Conservation (phyloP, 2,329 filamentous ascomycete species). For the Xylariaceae sp. region DNA sequence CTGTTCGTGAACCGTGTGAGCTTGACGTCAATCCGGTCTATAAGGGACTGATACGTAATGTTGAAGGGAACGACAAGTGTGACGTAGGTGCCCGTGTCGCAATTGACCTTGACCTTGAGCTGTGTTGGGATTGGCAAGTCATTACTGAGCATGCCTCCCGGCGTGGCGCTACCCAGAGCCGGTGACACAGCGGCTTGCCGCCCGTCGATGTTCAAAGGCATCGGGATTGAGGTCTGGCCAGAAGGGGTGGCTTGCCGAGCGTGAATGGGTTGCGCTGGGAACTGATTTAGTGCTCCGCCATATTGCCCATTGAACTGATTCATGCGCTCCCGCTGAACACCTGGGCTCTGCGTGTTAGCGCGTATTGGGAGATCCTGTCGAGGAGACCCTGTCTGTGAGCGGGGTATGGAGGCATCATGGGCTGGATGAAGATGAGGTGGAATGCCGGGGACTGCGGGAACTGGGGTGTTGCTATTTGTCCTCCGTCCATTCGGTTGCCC, state of each 20-base stretch:
- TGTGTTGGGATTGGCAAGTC: slow-evolving; percentile 65
- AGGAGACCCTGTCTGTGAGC: slow-evolving; percentile 81
- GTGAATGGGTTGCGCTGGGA: slow-evolving; percentile 54
- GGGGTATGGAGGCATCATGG: slow-evolving; percentile 63
- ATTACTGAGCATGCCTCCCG: slow-evolving; percentile 39
- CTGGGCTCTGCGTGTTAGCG: slow-evolving; percentile 69
- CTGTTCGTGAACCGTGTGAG: slow-evolving; percentile 81
- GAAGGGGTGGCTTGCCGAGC: slow-evolving; percentile 46
- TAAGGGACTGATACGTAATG: slow-evolving; percentile 89
- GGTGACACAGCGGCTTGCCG: slow-evolving; percentile 45
- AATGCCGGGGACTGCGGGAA: slow-evolving; percentile 74
- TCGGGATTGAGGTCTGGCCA: slow-evolving; percentile 28
- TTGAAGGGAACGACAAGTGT: slow-evolving; percentile 96
- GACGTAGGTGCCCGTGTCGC: slow-evolving; percentile 79
- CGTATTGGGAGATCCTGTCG: slow-evolving; percentile 65
- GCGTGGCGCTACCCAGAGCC: slow-evolving; percentile 38
- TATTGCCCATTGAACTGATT: slow-evolving; percentile 47
- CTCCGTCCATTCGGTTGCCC: slow-evolving; percentile 59
- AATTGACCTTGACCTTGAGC: slow-evolving; percentile 93
- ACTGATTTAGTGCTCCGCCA: slow-evolving; percentile 53
- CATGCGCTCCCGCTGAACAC: slow-evolving; percentile 60
- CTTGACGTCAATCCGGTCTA: slow-evolving; percentile 95
- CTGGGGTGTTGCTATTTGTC: slow-evolving; percentile 51
- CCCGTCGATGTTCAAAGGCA: slow-evolving; percentile 37
- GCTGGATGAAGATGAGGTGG: slow-evolving; percentile 65